Conservation (phyloP, 495 filamentous ascomycete genomes). For the Trichoderma asperelloides region DNA sequence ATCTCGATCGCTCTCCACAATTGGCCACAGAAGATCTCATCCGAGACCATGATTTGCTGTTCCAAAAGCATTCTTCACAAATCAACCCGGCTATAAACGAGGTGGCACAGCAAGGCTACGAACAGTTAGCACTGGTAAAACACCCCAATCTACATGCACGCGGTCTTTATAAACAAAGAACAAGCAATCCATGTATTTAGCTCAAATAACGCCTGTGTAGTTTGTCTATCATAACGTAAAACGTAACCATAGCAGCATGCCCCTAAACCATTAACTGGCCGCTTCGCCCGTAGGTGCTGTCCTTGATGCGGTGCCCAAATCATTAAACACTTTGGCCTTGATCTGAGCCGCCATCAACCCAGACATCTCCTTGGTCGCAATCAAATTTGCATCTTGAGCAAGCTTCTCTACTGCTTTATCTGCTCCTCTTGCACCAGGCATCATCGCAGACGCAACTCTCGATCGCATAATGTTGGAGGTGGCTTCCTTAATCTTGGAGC, state of each 20-base stretch:
- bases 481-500: constrained; percentile 64
- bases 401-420: constrained; percentile 72
- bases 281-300: background rate
- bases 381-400: constrained; percentile 67
- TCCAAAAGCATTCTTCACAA: background rate
- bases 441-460: constrained; percentile 12
- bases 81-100: no score
- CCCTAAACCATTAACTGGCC: background rate
- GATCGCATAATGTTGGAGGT: constrained; percentile 38
- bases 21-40: no score
- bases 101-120: no score
- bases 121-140: no score
- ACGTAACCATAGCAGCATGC: background rate
- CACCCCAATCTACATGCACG: no score
- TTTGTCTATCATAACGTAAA: background rate
- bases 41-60: no score
- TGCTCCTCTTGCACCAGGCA: constrained; percentile 11
- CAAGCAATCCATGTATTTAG: no score
- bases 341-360: constrained; percentile 75
- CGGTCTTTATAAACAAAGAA: no score
- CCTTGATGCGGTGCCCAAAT: constrained; percentile 32
- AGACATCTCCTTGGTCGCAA: constrained; percentile 77
- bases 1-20: background rate
- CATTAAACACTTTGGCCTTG: constrained; percentile 78
- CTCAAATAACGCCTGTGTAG: background rate